These are phyloP conservation scores for Trichoderma semiorbis DNA, from an alignment of 2,329 filamentous ascomycete genomes.

Conservation along the genomic window DNA sequence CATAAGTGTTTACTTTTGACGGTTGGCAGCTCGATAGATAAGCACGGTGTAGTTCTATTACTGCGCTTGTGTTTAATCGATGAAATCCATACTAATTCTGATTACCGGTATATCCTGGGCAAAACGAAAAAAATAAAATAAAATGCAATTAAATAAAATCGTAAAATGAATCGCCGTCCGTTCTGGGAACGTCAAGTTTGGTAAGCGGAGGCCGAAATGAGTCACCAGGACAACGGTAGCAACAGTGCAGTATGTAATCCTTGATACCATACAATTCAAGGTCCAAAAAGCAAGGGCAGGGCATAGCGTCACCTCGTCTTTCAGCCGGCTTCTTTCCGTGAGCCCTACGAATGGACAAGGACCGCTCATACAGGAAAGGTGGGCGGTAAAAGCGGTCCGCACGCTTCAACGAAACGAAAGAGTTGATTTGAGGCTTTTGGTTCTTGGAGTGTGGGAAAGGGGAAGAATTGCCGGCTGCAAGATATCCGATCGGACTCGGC, in stretches of 20 bases:
- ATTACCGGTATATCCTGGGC: background rate
- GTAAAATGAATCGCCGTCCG: background rate
- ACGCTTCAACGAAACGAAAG: background rate
- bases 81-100: background rate
- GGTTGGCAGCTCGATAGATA: background rate
- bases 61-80: background rate
- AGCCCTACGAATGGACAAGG: background rate
- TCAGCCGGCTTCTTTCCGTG: background rate
- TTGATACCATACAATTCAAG: background rate
- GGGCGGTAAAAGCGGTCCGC: background rate
- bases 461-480: conserved; percentile 2
- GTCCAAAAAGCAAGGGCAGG: background rate
- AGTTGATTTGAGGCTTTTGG: background rate
- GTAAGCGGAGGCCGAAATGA: background rate
- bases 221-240: background rate
- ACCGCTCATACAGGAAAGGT: background rate
- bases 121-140: too few relatives aligned
- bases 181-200: background rate
- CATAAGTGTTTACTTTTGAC: too few relatives aligned
- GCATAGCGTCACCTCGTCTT: background rate
- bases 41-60: background rate
- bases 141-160: background rate
- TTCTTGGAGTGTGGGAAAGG: background rate
- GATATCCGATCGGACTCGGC: conserved; percentile 12
- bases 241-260: background rate